Conservation (phyloP, 192 early-diverging fungal species). For the Globomyces pollinis-pini region DNA sequence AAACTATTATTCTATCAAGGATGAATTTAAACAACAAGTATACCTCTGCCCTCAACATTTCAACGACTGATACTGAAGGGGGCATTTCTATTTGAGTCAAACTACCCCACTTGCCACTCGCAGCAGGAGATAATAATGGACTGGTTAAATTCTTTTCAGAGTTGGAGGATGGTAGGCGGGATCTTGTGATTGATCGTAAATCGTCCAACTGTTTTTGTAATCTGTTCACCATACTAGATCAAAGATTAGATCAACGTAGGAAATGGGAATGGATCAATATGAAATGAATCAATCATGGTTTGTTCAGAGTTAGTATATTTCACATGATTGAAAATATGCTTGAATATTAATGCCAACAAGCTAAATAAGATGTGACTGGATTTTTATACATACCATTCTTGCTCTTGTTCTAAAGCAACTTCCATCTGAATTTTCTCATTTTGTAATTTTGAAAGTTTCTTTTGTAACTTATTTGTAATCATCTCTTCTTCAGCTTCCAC, state of each 20-base stretch:
- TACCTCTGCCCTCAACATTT: slow-evolving; percentile 37
- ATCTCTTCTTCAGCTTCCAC: slow-evolving; percentile 79
- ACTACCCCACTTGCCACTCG: neutral
- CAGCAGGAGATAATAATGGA: neutral
- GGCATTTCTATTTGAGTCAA: slow-evolving; percentile 20
- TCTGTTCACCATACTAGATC: slow-evolving; percentile 82
- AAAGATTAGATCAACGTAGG: too few relatives aligned
- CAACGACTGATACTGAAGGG: slow-evolving; percentile 20
- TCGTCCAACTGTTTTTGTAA: slow-evolving; percentile 73
- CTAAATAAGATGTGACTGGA: neutral
- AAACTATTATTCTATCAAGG: neutral
- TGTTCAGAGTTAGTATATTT: slow-evolving; percentile 43
- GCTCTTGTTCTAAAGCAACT: slow-evolving; percentile 78
- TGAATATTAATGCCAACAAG: neutral
- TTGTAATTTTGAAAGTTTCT: slow-evolving; percentile 65
- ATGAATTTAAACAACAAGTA: neutral
- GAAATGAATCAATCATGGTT: too few relatives aligned
- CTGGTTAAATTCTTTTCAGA: slow-evolving; percentile 2
- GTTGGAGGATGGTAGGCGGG: neutral
- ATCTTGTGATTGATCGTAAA: slow-evolving; percentile 19
- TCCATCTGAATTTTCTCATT: slow-evolving; percentile 88
- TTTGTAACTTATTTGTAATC: slow-evolving; percentile 69
- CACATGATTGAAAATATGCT: too few relatives aligned
- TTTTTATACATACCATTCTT: too few relatives aligned
- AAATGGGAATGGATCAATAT: too few relatives aligned